Evolutionary conservation across 805 yeast species (phyloP).

Genomic region (Cyberlindnera xishuangbannaensis): DNA sequence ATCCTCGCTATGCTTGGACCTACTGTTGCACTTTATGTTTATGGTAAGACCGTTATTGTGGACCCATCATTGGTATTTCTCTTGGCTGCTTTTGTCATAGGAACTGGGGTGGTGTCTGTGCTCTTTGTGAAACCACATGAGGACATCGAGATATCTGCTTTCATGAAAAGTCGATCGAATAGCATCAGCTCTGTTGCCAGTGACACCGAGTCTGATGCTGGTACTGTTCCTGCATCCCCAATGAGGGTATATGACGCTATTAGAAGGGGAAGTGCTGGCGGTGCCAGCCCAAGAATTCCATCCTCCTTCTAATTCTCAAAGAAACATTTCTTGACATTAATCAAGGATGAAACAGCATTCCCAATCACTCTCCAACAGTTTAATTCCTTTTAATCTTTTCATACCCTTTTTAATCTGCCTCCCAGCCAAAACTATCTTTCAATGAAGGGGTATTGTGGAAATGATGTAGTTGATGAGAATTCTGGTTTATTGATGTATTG

Average conservation of each 20-base stretch:
- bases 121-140: constrained; percentile 12
- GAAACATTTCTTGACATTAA: too few species aligned
- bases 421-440: too few species aligned
- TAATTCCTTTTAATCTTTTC: too few species aligned
- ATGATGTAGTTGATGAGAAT: too few species aligned
- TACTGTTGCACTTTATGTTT: constrained; percentile 39
- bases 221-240: constrained; percentile 4
- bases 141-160: constrained; percentile 7
- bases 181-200: constrained; percentile 1
- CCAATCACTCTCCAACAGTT: too few species aligned
- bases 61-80: constrained; percentile 34
- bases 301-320: constrained; percentile 6
- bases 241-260: constrained; percentile 10
- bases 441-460: too few species aligned
- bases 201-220: constrained; percentile 4
- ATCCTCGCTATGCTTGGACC: constrained; percentile 44
- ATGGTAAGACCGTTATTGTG: constrained; percentile 36
- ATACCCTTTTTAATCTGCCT: too few species aligned
- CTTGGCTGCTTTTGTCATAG: constrained; percentile 8
- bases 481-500: too few species aligned
- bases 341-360: too few species aligned
- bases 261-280: constrained; percentile 12
- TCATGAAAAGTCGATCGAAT: constrained; percentile 4
- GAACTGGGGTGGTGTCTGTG: not conserved
- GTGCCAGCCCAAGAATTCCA: constrained; percentile 5